Evolutionary conservation across 2,329 filamentous ascomycete genomes (phyloP), one percentile per base, ranked within the genome.

Genomic region (Colletotrichum endophyticum): DNA sequence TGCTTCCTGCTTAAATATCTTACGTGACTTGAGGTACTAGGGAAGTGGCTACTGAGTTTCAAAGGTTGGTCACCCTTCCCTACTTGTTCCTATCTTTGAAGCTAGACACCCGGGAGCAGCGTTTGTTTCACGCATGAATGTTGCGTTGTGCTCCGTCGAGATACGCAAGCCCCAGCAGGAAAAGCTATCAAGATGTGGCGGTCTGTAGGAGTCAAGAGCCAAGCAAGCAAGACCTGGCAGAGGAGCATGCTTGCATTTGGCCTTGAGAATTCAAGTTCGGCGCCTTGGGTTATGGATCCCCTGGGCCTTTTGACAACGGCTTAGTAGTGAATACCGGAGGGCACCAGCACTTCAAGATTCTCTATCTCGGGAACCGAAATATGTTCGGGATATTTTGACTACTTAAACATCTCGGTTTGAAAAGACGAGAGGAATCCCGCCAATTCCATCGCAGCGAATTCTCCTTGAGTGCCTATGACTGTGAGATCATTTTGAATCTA

Each of bases 141-240:
- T 6, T 44, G 19, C 11, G 19, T 11, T 44, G 6, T n/a, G 16
- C 19, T 44, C 39, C 3, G 5, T 44, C 16, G 8, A 44, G 39
- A 44, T 6, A n/a, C 19, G 39, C 16, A n/a, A 44, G 5, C 19
- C 19, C 19, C 39, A 6, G 3, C 16, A 19, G 19, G 19, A n/a
- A 44, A 44, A 3, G 8, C 39, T 44, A 0, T 44, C 0, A 0
- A 44, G 0, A n/a, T 49, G 44, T 22, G 44, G 44, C 44, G 0
- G 44, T 49, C 44, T 13, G 19, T 4, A 49, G 11, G 44, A 7
- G 9, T 2, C 19, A 12, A 1, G 9, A 22, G 2, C 44, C 9
- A 49, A 49, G 44, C 6, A 6, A 4, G 9, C 6, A 6, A n/a
- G 19, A 49, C n/a, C 19, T 22, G 11, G 1, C 6, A 49, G 44